These are phyloP conservation scores for Triangularia verruculosa DNA, from an alignment of 2,329 filamentous ascomycete genomes.

Conservation along the genomic window DNA sequence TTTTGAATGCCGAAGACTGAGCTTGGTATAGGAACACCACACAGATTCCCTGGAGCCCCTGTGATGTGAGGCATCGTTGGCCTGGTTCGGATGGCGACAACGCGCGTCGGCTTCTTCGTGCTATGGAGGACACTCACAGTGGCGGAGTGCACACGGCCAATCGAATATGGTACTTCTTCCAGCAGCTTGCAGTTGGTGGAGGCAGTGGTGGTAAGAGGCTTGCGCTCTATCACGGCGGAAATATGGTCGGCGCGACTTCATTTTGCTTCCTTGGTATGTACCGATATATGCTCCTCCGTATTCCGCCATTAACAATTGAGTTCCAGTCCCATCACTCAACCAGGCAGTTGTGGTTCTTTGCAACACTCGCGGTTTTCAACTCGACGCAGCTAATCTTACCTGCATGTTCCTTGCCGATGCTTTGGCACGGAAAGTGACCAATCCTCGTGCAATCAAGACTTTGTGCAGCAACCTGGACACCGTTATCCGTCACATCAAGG, in stretches of 20 bases:
- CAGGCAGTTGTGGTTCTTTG: conserved; percentile 14
- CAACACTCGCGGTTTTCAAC: conserved; percentile 15
- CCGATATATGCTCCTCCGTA: background rate
- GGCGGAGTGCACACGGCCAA: background rate
- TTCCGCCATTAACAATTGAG: background rate
- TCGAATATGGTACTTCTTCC: conserved; percentile 6
- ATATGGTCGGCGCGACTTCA: conserved; percentile 19
- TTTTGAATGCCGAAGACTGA: background rate
- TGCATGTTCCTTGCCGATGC: conserved; percentile 19
- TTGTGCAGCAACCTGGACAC: background rate
- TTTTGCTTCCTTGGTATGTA: conserved; percentile 9
- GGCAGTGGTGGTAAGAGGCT: background rate
- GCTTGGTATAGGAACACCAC: conserved; percentile 1
- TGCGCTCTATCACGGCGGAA: conserved; percentile 19
- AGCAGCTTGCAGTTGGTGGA: background rate
- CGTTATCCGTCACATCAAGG: background rate
- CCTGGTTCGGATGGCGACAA: conserved; percentile 21
- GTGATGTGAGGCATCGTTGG: conserved; percentile 2
- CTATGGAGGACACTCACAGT: background rate
- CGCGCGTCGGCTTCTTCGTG: conserved; percentile 7
- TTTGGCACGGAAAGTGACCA: background rate
- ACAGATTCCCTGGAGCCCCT: conserved; percentile 6
- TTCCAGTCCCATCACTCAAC: background rate
- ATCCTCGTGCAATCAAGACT: background rate
- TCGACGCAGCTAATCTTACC: conserved; percentile 15